phyloP scores from a whole-genome alignment of 2,329 filamentous ascomycete species.

The Magnaporthiopsis rhizophila region DNA sequence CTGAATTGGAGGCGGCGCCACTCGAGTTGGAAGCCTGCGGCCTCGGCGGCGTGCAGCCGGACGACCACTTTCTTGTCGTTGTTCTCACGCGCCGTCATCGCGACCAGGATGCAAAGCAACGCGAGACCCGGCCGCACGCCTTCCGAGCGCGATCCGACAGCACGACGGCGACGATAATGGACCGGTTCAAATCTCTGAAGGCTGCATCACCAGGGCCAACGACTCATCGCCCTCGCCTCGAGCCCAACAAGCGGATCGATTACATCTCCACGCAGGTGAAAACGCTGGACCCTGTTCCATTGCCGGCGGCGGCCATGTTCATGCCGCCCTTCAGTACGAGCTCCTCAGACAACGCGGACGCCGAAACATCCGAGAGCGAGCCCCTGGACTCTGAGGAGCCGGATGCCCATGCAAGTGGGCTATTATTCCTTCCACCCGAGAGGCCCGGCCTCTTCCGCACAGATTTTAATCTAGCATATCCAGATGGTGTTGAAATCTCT shows the following conservation, averaged over 20 bases:
- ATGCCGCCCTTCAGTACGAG: conserved; percentile 39
- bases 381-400: conserved; percentile 22
- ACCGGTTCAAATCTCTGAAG: conserved; percentile 21
- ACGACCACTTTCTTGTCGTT: conserved; percentile 55
- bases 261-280: conserved; percentile 36
- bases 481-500: conserved; percentile 29
- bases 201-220: neutral
- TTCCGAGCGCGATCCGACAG: conserved; percentile 18
- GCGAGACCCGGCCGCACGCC: conserved; percentile 8
- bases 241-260: conserved; percentile 24
- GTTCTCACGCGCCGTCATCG: conserved; percentile 42
- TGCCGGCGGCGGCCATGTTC: conserved; percentile 46
- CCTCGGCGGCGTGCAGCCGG: conserved; percentile 49
- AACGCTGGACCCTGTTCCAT: conserved; percentile 35
- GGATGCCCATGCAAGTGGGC: neutral
- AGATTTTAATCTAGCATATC: conserved; percentile 30
- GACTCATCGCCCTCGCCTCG: neutral
- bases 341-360: conserved; percentile 14
- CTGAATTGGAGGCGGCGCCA: neutral
- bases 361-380: conserved; percentile 13
- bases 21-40: conserved; percentile 45
- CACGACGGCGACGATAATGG: conserved; percentile 31
- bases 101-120: conserved; percentile 3
- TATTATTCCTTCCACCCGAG: conserved; percentile 1
- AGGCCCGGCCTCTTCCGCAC: conserved; percentile 1